A percentile compares a stretch with the other conserved stretches of the same genome.
Evolutionary conservation across 352 stramenopile species (phyloP).

Genomic region (Phytopythium chamaehyphon): DNA sequence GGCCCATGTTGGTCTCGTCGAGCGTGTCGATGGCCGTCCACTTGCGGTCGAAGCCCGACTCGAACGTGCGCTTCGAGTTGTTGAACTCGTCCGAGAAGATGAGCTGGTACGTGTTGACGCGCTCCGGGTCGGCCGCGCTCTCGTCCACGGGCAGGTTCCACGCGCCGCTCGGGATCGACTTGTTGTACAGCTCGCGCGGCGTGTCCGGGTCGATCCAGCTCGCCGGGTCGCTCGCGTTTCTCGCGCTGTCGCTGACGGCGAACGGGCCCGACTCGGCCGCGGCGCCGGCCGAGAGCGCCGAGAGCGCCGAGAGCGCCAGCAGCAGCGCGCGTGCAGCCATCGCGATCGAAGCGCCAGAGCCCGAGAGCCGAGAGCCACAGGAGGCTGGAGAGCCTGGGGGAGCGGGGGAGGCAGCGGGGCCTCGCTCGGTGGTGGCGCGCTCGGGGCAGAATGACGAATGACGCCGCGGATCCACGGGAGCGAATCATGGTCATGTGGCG

Average conservation of each 20-base stretch:
- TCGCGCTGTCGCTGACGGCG: conserved; percentile 14
- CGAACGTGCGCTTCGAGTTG: conserved; percentile 89
- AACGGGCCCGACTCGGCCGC: conserved; percentile 17
- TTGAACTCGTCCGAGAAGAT: conserved; percentile 98
- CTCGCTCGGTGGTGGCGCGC: conserved; percentile 3
- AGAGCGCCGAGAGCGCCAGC: conserved; percentile 15
- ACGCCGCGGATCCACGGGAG: neutral
- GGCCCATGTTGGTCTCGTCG: conserved; percentile 92
- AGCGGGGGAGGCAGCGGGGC: too few species aligned
- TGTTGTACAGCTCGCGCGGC: conserved; percentile 40
- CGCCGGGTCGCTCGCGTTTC: conserved; percentile 36
- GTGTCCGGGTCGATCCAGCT: conserved; percentile 83
- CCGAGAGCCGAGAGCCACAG: conserved; percentile 4
- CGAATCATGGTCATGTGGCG: conserved; percentile 7
- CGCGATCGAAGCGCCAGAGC: too few species aligned
- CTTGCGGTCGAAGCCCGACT: conserved; percentile 91
- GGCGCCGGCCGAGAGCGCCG: conserved; percentile 13
- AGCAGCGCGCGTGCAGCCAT: conserved; percentile 13
- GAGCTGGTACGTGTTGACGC: conserved; percentile 59
- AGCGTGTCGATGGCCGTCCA: conserved; percentile 97
- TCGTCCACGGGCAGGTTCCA: conserved; percentile 21
- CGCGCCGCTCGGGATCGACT: conserved; percentile 36
- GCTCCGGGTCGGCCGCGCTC: conserved; percentile 27
- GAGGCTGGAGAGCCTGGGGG: too few species aligned
- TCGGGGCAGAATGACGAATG: conserved; percentile 20